phyloP scores from a whole-genome alignment of 192 early-diverging fungal genomes.

The Phycomyces blakesleeanus region DNA sequence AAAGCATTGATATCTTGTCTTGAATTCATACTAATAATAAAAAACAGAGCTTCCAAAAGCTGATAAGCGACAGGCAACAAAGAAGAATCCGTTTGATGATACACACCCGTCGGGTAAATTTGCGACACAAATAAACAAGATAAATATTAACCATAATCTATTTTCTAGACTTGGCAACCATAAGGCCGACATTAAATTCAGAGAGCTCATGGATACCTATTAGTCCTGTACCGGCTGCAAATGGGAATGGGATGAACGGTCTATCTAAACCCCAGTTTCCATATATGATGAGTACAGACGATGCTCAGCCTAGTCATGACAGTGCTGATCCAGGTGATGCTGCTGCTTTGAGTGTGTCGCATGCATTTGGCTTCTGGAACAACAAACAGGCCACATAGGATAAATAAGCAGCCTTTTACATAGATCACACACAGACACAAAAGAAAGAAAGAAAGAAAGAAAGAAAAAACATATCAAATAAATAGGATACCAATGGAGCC shows the following conservation, averaged over 20 bases:
- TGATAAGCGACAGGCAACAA: conserved; percentile 10
- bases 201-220: conserved; percentile 17
- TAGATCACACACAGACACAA: background rate
- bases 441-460: background rate
- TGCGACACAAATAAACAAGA: background rate
- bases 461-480: background rate
- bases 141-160: background rate
- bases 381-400: conserved; percentile 7
- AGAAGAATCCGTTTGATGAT: conserved; percentile 14
- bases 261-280: background rate
- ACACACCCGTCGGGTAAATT: too few relatives aligned
- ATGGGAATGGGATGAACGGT: background rate
- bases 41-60: conserved; percentile 17
- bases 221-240: conserved; percentile 8
- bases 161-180: background rate
- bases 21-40: too few relatives aligned
- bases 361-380: conserved; percentile 19
- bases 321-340: background rate
- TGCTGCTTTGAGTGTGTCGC: conserved; percentile 4
- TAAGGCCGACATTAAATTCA: conserved; percentile 7
- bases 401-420: background rate
- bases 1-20: background rate
- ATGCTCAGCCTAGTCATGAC: background rate
- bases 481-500: too few relatives aligned
- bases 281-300: background rate